Base-by-base conservation (phyloP, 306 rosid species). In the Ormosia semicastrata region DNA sequence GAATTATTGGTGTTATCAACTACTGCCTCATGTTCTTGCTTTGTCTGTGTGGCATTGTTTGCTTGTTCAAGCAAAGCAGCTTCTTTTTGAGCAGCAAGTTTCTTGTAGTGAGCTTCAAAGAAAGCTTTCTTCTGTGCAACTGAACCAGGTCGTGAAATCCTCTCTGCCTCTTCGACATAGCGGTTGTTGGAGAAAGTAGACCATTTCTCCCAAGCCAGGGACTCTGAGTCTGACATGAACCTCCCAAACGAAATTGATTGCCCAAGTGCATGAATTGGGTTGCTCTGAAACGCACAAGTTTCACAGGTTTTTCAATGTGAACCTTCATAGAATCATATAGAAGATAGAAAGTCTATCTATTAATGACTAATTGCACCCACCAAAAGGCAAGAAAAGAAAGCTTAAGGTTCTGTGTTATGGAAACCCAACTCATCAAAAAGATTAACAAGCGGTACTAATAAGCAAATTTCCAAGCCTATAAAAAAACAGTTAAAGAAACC, bases 121-220 rank as follows among this genome's bases (percentile, higher is more conserved):
- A 95, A 95, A 56, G 99, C 99, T 77, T 95, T 95, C 89, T 95
- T 95, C 86, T 93, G 98, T 1, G 99, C 99, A 50, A 95, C 99
- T 10, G 99, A 92, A 14, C 99, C 99, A 0, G 98, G 98, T 8
- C 84, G 83, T 7, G 99, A 83, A 67, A 33, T 87, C 87, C 90
- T 87, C 90, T 95, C 98, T 0, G 99, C 99, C 82, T 95, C 99
- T 82, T 95, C 99, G 0, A 95, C 99, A 2, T 95, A 93, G 46
- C 97, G 98, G 79, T 95, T 95, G 80, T 88, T 87, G 15, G 98
- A 89, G 81, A 95, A 89, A 14, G 86, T 78, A 1, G 99, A 90
- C 99, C 99, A 95, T 83, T 88, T 95, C 52, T 95, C 99, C 98
- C 99, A 95, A 44, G 88, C 94, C 53, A 92, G 54, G 1, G 96